Percentiles rank a stretch among this genome's conserved stretches.
Conservation (phyloP, 352 stramenopile species). For the Globisporangium spiculum region DNA sequence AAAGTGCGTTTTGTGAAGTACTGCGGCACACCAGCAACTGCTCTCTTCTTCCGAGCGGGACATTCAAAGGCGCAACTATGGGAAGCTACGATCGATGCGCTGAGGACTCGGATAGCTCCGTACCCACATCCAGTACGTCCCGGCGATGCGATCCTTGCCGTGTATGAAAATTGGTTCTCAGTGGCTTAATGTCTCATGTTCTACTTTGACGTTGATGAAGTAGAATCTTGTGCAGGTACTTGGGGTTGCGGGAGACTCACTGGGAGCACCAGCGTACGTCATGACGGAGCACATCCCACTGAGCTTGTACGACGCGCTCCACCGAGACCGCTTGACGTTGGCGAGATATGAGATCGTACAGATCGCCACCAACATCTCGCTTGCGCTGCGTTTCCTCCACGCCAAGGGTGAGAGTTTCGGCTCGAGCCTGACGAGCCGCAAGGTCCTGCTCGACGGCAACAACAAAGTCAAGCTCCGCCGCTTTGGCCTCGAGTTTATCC, state of each 20-base stretch:
- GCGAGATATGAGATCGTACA: conserved; percentile 38
- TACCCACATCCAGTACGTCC: conserved; percentile 31
- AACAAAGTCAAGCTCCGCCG: conserved; percentile 47
- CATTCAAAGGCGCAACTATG: conserved; percentile 38
- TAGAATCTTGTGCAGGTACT: conserved; percentile 50
- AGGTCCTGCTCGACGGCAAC: conserved; percentile 49
- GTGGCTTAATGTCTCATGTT: not conserved
- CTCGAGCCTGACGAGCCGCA: conserved; percentile 59
- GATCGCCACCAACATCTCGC: conserved; percentile 43
- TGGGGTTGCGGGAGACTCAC: conserved; percentile 25
- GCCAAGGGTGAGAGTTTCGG: conserved; percentile 33
- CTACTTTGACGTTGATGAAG: not conserved
- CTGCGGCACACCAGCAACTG: conserved; percentile 23
- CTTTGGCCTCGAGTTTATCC: conserved; percentile 42
- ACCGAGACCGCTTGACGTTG: conserved; percentile 40
- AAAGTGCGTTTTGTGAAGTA: conserved; percentile 34
- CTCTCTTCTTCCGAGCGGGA: conserved; percentile 38
- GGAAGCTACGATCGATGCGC: conserved; percentile 21
- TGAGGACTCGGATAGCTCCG: conserved; percentile 27
- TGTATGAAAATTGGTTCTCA: no score
- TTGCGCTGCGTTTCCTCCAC: conserved; percentile 42
- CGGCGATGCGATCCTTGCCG: no score
- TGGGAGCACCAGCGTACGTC: conserved; percentile 20
- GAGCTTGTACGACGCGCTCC: conserved; percentile 58
- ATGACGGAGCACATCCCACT: conserved; percentile 39